A percentile compares a stretch with the other conserved stretches of the same genome.
phyloP scores from a whole-genome alignment of 208 protist genomes.

The Zelonia costaricensis region DNA sequence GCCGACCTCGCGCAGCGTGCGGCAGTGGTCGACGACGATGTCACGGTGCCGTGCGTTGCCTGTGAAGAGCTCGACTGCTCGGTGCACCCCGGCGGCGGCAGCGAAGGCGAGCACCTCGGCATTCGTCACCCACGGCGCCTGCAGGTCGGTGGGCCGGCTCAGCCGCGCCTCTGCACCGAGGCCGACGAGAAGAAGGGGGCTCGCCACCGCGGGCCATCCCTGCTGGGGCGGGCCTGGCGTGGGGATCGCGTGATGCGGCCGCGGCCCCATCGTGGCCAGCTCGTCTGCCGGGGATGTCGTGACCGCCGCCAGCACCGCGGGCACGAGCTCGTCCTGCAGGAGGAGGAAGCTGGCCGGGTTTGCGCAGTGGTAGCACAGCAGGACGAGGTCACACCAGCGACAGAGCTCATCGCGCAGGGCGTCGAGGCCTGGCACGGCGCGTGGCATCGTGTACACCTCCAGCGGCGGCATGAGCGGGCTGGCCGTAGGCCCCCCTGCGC shows the following conservation, averaged over 20 bases:
- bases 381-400: constrained; percentile 36
- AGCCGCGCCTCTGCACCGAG: constrained; percentile 27
- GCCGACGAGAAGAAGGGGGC: constrained; percentile 37
- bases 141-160: not conserved
- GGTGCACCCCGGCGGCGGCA: constrained; percentile 36
- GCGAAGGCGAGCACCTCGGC: constrained; percentile 28
- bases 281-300: too few species aligned
- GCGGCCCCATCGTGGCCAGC: too few species aligned
- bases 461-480: not conserved
- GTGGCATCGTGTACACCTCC: constrained; percentile 25
- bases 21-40: constrained; percentile 21
- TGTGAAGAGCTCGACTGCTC: constrained; percentile 43
- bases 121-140: not conserved
- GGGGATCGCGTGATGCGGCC: too few species aligned
- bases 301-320: too few species aligned
- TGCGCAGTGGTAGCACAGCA: constrained; percentile 36
- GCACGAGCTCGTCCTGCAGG: too few species aligned
- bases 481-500: not conserved
- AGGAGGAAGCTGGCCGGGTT: constrained; percentile 19
- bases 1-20: constrained; percentile 10
- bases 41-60: constrained; percentile 17
- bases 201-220: constrained; percentile 1
- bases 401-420: constrained; percentile 40
- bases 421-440: constrained; percentile 10
- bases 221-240: too few species aligned